Evolutionary conservation across 306 rosid genomes (phyloP), one percentile per base, ranked within the genome.

Genomic region (Abrus precatorius): DNA sequence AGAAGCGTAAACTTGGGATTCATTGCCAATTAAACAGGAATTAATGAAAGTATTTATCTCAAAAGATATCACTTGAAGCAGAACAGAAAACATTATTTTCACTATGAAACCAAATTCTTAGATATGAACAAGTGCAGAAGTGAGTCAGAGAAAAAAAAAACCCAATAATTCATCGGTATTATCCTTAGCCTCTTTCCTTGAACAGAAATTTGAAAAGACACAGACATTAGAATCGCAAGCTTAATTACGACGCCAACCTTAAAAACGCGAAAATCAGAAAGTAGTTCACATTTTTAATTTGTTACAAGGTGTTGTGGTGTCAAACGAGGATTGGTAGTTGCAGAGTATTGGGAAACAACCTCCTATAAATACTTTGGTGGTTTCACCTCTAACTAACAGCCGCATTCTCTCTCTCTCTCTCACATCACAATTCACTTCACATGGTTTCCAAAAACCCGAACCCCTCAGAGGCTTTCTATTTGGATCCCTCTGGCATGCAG

Each of bases 381-480:
- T 20, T 54, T 47, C 55, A 77, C 8, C 47, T 27, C 52, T 44
- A 75, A 65, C 52, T 20, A 40, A 65, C 71, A 29, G 55, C 79
- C 45, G 74, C 79, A n/a, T 53, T 7, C 82, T 59, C 73, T 55
- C 9, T 33, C 55, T 75, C 56, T 27, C 2, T 8, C 48, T 3
- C 10, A 68, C 40, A 36, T 36, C 40, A 36, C 40, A 36, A 36
- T 36, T 36, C 40, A 36, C 40, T 2, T 36, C 4, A 64, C 30
- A 90, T 92, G 98, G 96, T 90, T 14, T 87, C 89, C 54, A 92
- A 90, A 47, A 89, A 77, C 88, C 88, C 91, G 59, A 90, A 84
- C 83, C 93, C 89, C 63, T 66, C 86, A 6, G 97, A 89, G 60
- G 89, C 88, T 30, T 90, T 92, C 48, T 88, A 80, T 84, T 74